Conservation (phyloP, 345 rosid species). For the Populus ilicifolia region DNA sequence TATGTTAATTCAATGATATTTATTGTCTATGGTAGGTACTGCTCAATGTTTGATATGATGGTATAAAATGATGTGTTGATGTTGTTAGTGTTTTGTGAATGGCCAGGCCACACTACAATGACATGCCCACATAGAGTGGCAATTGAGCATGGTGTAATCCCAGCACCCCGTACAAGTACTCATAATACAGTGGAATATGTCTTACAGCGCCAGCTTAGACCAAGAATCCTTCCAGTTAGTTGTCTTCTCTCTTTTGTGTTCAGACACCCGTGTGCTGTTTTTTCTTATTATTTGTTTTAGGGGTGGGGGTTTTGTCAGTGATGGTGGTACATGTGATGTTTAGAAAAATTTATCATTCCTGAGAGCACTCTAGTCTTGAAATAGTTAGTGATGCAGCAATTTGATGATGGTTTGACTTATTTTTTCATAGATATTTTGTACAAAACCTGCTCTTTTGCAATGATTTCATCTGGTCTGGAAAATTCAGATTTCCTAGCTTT, state of each 20-base stretch:
- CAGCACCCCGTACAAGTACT: slow-evolving; percentile 53
- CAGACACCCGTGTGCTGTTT: not conserved
- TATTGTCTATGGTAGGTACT: not conserved
- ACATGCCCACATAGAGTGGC: slow-evolving; percentile 76
- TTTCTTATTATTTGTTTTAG: not conserved
- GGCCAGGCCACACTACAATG: slow-evolving; percentile 83
- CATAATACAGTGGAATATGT: slow-evolving; percentile 59
- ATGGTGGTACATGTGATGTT: not conserved
- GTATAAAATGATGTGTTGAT: not conserved
- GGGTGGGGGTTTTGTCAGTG: not conserved
- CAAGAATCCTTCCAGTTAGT: slow-evolving; percentile 46
- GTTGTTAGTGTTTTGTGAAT: not conserved
- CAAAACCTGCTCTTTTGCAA: not conserved
- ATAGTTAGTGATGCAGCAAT: not conserved
- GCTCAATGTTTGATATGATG: not conserved
- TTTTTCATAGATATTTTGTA: not conserved
- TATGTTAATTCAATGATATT: not conserved
- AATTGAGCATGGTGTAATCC: slow-evolving; percentile 55
- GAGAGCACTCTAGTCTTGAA: not conserved
- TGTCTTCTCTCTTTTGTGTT: not conserved
- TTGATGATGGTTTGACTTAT: not conserved
- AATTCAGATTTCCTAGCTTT: not conserved
- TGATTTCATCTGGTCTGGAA: not conserved
- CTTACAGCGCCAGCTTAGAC: slow-evolving; percentile 70
- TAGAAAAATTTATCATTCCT: not conserved